A percentile compares a stretch with the other conserved stretches of the same genome.
These are phyloP conservation scores for Articulospora tetracladia DNA, from an alignment of 495 filamentous ascomycete genomes.

Conservation along the genomic window DNA sequence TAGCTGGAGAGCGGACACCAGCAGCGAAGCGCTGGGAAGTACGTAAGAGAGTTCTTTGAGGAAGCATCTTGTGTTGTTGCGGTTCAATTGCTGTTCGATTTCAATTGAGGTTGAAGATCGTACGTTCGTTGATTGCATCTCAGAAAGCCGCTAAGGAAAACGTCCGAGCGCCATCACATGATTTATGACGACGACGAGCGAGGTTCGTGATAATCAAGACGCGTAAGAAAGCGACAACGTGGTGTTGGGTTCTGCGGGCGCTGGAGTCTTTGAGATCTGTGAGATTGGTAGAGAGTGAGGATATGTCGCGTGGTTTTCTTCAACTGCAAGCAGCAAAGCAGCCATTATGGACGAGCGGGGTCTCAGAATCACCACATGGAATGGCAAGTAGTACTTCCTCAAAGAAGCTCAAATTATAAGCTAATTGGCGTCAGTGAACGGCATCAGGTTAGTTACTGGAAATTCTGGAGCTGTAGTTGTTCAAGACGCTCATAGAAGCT, in stretches of 20 bases:
- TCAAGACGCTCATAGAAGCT: too few relatives aligned
- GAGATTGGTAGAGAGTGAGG: neutral
- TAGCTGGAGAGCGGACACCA: slow-evolving; percentile 48
- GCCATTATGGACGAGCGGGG: slow-evolving; percentile 26
- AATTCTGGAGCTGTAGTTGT: too few relatives aligned
- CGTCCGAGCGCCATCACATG: slow-evolving; percentile 11
- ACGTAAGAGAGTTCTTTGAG: slow-evolving; percentile 58
- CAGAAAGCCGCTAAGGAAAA: neutral
- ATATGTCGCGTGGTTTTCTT: neutral
- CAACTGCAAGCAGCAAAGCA: neutral
- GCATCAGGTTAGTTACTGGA: slow-evolving; percentile 75
- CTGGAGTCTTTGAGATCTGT: neutral
- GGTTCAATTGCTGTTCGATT: slow-evolving; percentile 17
- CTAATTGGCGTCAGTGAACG: slow-evolving; percentile 65
- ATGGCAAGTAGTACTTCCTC: slow-evolving; percentile 49
- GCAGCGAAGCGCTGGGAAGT: slow-evolving; percentile 53
- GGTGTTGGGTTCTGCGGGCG: neutral
- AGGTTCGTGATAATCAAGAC: neutral
- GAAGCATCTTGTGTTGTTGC: slow-evolving; percentile 49
- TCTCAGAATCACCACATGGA: slow-evolving; percentile 86
- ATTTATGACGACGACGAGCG: slow-evolving; percentile 6
- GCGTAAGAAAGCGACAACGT: neutral
- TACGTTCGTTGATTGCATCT: slow-evolving; percentile 8
- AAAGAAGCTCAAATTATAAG: neutral
- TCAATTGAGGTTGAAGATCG: slow-evolving; percentile 5